Evolutionary conservation across 1,284 basidiomycete genomes (phyloP), one percentile per base, ranked within the genome.

Genomic region (Puccinia coronata): DNA sequence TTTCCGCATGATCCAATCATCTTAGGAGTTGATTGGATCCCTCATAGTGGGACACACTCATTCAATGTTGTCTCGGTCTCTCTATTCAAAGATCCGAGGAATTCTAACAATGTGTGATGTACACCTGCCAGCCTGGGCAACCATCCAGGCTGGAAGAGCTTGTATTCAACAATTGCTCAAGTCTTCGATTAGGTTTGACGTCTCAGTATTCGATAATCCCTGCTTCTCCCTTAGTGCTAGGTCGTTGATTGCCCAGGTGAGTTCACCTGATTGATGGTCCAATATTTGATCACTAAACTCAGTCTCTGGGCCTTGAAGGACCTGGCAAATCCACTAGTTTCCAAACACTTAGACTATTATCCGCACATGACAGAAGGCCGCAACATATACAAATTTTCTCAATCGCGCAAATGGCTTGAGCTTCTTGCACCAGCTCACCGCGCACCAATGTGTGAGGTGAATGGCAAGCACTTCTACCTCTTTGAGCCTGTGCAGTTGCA

Each of bases 21-120:
- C 43, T 88, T 87, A 71, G 69, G 47, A 71, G 20, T 28, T 71
- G 3, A 23, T 71, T 18, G 69, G 47, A 5, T 71, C 34, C 8
- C 69, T 71, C 18, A 49, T 71, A 2, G 23, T 71, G 4, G 69
- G 69, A 0, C 43, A 43, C 8, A 71, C 43, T 6, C 25, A 49
- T 20, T 51, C 47, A 31, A 71, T 71, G 1, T 6, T 71, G 0
- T 71, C 41, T 8, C n/a, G 43, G 28, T 3, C 41, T 2, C 41
- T 51, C 14, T 71, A 71, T 25, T 20, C 25, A 0, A 49, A 36
- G 11, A 71, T 71, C 3, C 41, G 69, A 5, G 39, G 47, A 0
- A 51, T 71, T 20, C n/a, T 71, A 5, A 34, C 18, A 8, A 18
- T 71, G 6, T 43, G 36, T n/a, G 16, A 51, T 20, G 36, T 71